A percentile compares a stretch with the other conserved stretches of the same genome.
phyloP scores from a whole-genome alignment of 2,329 filamentous ascomycete genomes.

The Alternaria alternata region DNA sequence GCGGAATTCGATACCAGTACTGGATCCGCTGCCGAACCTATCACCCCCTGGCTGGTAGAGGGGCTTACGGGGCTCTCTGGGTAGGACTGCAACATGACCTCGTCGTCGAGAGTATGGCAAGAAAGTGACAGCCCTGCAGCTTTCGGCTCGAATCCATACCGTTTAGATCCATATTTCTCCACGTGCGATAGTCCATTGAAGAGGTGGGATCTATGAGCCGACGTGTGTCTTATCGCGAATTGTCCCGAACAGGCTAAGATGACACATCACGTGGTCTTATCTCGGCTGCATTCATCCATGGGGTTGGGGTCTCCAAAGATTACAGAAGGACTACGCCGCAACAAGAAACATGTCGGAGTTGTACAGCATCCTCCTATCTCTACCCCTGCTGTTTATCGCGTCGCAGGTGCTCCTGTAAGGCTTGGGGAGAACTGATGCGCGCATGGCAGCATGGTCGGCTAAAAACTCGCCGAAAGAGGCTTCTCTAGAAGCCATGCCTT shows the following conservation, averaged over 20 bases:
- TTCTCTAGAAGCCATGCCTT: neutral
- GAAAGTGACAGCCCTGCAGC: conserved; percentile 2
- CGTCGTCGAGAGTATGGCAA: conserved; percentile 6
- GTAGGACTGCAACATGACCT: conserved; percentile 15
- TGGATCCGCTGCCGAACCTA: neutral
- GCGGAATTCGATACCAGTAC: conserved; percentile 10
- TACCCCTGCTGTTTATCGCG: conserved; percentile 10
- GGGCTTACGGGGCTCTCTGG: conserved; percentile 7
- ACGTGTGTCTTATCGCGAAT: conserved; percentile 10
- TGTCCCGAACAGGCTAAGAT: neutral
- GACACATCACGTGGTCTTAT: conserved; percentile 11
- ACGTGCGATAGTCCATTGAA: neutral
- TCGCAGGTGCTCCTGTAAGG: neutral
- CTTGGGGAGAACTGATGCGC: neutral
- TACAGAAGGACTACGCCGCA: neutral
- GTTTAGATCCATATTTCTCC: conserved; percentile 2
- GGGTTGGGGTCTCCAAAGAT: neutral
- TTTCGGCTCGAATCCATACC: neutral
- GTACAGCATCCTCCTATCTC: conserved; percentile 3
- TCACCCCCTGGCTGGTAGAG: neutral
- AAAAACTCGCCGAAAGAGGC: conserved; percentile 13
- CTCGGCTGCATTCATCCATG: conserved; percentile 7
- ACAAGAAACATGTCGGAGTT: conserved; percentile 7
- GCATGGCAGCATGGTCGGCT: conserved; percentile 16
- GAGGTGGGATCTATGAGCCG: conserved; percentile 8